Conservation (phyloP, 148 eudicot genomes). For the Fagopyrum esculentum region DNA sequence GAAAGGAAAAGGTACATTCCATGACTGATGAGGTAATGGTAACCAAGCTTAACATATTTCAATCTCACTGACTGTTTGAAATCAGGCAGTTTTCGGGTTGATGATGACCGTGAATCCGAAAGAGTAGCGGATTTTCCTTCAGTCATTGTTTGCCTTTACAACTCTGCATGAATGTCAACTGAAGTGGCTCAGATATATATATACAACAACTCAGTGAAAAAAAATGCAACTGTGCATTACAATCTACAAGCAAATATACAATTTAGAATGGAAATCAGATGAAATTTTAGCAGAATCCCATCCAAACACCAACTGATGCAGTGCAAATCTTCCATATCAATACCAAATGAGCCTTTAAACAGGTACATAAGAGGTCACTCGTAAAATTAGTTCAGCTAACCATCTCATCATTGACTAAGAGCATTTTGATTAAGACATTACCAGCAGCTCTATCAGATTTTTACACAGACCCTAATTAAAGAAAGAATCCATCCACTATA, state of each 20-base stretch:
- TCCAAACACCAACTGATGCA: background rate
- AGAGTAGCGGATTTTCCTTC: constrained; percentile 30
- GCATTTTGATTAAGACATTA: no score
- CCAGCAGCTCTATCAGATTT: no score
- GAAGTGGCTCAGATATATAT: background rate
- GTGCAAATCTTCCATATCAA: background rate
- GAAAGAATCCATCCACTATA: no score
- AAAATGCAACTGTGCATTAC: background rate
- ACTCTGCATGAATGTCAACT: constrained; percentile 6
- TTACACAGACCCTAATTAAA: no score
- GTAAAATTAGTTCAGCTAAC: no score
- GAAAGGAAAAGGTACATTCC: constrained; percentile 60
- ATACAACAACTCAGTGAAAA: no score
- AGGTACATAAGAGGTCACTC: no score
- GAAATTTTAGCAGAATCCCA: background rate
- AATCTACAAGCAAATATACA: background rate
- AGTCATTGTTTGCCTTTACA: constrained; percentile 31
- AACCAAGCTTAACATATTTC: constrained; percentile 75
- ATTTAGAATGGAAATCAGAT: background rate
- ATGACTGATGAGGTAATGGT: constrained; percentile 68
- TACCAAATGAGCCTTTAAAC: background rate
- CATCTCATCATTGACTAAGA: no score
- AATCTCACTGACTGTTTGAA: constrained; percentile 63
- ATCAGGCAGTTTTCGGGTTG: constrained; percentile 49
- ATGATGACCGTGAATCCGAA: constrained; percentile 31